A percentile compares a stretch with the other conserved stretches of the same genome.
Conservation (phyloP, 768 basidiomycete species). For the Lyophyllum shimeji region DNA sequence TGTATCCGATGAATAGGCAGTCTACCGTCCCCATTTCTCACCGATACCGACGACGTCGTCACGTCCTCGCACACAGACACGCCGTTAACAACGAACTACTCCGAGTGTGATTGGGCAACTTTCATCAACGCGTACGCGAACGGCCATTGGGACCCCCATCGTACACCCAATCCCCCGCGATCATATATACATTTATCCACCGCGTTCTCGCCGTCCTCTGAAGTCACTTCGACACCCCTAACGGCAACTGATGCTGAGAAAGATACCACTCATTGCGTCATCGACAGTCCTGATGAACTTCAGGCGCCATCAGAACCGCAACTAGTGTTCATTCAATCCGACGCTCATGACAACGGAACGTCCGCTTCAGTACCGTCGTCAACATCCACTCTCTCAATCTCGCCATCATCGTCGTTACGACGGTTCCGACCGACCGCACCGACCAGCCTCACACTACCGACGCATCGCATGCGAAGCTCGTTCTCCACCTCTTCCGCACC, state of each 20-base stretch:
- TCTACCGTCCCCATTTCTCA: conserved; percentile 21
- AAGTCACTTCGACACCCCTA: background rate
- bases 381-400: conserved; percentile 13
- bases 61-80: background rate
- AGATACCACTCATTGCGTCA: background rate
- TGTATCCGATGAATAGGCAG: conserved; percentile 9
- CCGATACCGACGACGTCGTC: conserved; percentile 6
- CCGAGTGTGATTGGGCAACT: conserved; percentile 64
- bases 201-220: conserved; percentile 8
- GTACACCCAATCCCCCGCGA: conserved; percentile 59
- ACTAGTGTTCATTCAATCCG: background rate
- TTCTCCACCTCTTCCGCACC: conserved; percentile 22
- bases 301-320: background rate
- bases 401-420: conserved; percentile 11
- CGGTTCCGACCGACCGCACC: conserved; percentile 16
- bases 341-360: background rate
- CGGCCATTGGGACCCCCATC: conserved; percentile 80
- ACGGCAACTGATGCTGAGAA: background rate
- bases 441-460: conserved; percentile 15
- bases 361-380: conserved; percentile 6
- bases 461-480: conserved; percentile 22
- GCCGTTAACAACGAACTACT: conserved; percentile 8
- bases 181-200: conserved; percentile 15
- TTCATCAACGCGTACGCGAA: conserved; percentile 77
- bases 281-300: background rate